phyloP scores from a whole-genome alignment of 2,329 filamentous ascomycete species.

The Phialocephala subalpina region DNA sequence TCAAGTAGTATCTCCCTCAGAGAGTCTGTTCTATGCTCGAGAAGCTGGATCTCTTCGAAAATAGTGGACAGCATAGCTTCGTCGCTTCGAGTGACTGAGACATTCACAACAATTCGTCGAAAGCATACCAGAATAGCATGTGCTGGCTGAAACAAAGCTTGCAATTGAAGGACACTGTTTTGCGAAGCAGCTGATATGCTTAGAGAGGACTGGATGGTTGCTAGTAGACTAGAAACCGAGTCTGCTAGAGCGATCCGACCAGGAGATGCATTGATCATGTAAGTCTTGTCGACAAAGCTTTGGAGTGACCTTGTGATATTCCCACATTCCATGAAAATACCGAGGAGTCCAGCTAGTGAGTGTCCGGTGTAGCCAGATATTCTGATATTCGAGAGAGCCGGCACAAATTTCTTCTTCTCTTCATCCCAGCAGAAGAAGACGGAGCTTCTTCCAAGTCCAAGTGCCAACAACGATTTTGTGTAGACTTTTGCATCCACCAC shows the following conservation, averaged over 20 bases:
- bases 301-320: conserved; percentile 43
- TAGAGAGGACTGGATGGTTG: conserved; percentile 42
- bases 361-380: conserved; percentile 59
- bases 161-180: conserved; percentile 43
- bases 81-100: conserved; percentile 54
- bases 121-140: conserved; percentile 44
- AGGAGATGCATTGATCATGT: conserved; percentile 38
- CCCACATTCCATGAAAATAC: conserved; percentile 46
- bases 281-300: conserved; percentile 41
- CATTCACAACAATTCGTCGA: conserved; percentile 39
- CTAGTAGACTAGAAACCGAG: conserved; percentile 47
- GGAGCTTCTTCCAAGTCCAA: conserved; percentile 76
- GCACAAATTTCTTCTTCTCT: conserved; percentile 59
- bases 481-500: conserved; percentile 59
- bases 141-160: conserved; percentile 42
- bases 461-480: conserved; percentile 65
- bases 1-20: conserved; percentile 72
- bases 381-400: conserved; percentile 55
- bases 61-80: conserved; percentile 68
- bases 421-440: conserved; percentile 72
- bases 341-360: conserved; percentile 55
- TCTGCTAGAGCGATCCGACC: conserved; percentile 45
- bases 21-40: conserved; percentile 69
- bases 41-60: conserved; percentile 67
- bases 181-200: conserved; percentile 36